A percentile compares a stretch with the other conserved stretches of the same genome.
phyloP scores from a whole-genome alignment of 805 yeast species.

The Zygosaccharomyces kombuchaensis region DNA sequence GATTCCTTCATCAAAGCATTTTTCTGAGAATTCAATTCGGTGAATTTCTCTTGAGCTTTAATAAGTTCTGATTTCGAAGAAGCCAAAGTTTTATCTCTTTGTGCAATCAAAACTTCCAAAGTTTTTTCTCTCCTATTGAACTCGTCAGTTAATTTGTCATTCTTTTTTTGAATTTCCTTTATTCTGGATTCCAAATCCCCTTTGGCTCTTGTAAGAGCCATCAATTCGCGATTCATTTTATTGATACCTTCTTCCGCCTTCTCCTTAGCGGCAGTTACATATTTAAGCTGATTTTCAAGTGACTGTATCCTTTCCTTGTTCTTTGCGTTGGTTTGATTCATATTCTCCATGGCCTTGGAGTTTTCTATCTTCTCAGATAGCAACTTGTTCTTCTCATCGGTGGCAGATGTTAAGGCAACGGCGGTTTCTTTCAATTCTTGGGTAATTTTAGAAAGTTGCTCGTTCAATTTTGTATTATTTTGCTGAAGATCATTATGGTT shows the following conservation, averaged over 20 bases:
- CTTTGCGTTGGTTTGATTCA: constrained; percentile 13
- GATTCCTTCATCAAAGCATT: constrained; percentile 24
- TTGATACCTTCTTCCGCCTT: constrained; percentile 84
- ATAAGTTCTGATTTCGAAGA: constrained; percentile 5
- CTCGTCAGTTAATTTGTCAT: constrained; percentile 34
- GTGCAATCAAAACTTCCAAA: constrained; percentile 21
- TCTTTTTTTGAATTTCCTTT: constrained; percentile 42
- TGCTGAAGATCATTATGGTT: constrained; percentile 13
- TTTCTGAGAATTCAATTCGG: constrained; percentile 20
- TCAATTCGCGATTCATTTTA: constrained; percentile 81
- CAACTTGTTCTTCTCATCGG: constrained; percentile 23
- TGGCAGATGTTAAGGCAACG: constrained; percentile 18
- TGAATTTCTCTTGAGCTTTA: not conserved
- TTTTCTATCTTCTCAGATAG: constrained; percentile 33
- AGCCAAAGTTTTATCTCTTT: constrained; percentile 8
- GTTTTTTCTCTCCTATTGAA: constrained; percentile 22
- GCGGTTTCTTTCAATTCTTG: constrained; percentile 15
- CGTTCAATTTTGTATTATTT: constrained; percentile 14
- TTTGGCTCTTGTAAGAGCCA: constrained; percentile 58
- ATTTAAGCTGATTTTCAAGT: constrained; percentile 28
- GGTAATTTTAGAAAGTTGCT: not conserved
- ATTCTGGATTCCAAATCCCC: constrained; percentile 45
- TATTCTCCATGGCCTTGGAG: constrained; percentile 35
- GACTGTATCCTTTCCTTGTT: constrained; percentile 18
- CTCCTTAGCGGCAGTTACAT: constrained; percentile 39